Evolutionary conservation across 768 basidiomycete genomes (phyloP), one percentile per base, ranked within the genome.

Genomic region (Kwoniella newhampshirensis): DNA sequence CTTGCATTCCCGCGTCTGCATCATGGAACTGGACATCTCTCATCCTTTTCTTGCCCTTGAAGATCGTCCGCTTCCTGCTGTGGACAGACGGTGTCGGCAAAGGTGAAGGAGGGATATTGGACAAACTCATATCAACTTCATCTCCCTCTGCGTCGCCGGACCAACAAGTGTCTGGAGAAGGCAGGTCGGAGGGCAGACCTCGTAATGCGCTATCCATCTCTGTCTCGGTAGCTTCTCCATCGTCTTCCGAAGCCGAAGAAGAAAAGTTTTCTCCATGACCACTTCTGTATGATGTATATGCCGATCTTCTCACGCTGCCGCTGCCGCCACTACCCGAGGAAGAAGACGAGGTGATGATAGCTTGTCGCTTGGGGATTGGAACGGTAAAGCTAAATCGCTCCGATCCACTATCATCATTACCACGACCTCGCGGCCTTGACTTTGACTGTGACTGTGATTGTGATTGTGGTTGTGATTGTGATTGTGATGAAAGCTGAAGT

Each of bases 81-180:
- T 8, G 12, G 20, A 32, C 13, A 6, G 32, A 6, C 32, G 36
- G 13, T n/a, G 30, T 41, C 23, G 23, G 28, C 12, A 11, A 7
- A 42, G 47, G 47, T 15, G 47, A 56, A 9, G 54, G 41, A 4
- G 46, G 26, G 9, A 48, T 11, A 27, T 56, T 36, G 13, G 26
- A 15, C 28, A 56, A 28, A 26, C 40, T 40, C 47, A 48, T 49
- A 43, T 56, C 56, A 7, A 58, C 49, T 18, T 58, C 56, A 23
- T 58, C 56, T 1, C 49, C 49, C 18, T 58, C 56, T 25, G n/a
- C 27, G 23, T 51, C 56, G 2, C 12, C 45, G 23, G 20, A 13
- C 13, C 21, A n/a, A n/a, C n/a, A n/a, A n/a, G n/a, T n/a, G n/a
- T n/a, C n/a, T n/a, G n/a, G n/a, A n/a, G n/a, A n/a, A n/a, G n/a